Conservation (phyloP, 2,329 filamentous ascomycete genomes). For the Hypoxylon sp. region DNA sequence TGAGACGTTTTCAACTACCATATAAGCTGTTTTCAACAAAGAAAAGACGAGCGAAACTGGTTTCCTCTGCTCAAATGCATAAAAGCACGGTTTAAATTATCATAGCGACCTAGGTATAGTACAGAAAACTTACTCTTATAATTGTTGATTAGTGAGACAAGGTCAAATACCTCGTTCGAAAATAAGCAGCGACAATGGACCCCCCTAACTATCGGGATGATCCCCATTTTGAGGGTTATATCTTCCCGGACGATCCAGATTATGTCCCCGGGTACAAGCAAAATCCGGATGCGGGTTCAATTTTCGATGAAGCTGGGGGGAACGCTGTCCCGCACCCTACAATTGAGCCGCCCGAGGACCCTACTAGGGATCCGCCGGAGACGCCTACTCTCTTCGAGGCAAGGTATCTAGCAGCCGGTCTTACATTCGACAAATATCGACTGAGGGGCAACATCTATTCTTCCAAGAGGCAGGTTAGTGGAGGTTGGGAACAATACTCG, state of each 20-base stretch:
- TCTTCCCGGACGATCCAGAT: not conserved
- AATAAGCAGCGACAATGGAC: not conserved
- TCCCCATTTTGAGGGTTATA: not conserved
- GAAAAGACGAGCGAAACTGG: not conserved
- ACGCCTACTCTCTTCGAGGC: not conserved
- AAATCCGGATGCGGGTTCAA: too few relatives aligned
- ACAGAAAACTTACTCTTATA: not conserved
- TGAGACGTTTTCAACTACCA: not conserved
- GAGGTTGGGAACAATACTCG: slow-evolving; percentile 1
- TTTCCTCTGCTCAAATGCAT: not conserved
- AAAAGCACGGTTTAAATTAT: not conserved
- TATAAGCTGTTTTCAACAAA: not conserved
- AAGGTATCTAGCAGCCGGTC: not conserved
- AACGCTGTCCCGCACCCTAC: too few relatives aligned
- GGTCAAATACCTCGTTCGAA: not conserved
- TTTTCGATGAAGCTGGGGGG: too few relatives aligned
- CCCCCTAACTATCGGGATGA: not conserved
- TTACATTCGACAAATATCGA: slow-evolving; percentile 7
- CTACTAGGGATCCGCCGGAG: not conserved
- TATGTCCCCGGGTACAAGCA: not conserved
- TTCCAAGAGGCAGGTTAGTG: not conserved
- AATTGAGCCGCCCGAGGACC: not conserved
- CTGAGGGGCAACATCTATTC: slow-evolving; percentile 1
- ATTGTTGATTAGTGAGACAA: not conserved
- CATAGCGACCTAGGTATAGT: not conserved